phyloP scores from a whole-genome alignment of 345 rosid genomes.

The Euclidium syriacum region DNA sequence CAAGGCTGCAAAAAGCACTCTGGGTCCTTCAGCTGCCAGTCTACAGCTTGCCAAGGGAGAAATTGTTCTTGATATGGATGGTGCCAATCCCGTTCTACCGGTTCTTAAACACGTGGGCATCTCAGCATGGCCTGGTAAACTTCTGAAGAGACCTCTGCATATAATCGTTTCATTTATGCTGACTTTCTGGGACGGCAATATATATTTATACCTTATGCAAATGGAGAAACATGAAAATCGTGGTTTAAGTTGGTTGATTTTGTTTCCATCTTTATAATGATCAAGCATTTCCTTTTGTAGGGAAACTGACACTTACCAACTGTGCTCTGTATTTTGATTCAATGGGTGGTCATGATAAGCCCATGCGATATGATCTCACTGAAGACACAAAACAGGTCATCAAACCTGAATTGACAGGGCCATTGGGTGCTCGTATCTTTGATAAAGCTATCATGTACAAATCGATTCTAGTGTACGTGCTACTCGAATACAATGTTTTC shows the following conservation, averaged over 20 bases:
- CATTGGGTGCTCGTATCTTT: constrained; percentile 91
- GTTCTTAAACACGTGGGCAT: constrained; percentile 93
- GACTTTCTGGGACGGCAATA: neutral
- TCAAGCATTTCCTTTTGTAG: constrained; percentile 41
- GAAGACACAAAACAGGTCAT: constrained; percentile 75
- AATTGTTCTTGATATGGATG: constrained; percentile 77
- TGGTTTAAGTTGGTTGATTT: constrained; percentile 8
- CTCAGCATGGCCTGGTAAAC: constrained; percentile 93
- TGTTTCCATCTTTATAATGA: constrained; percentile 16
- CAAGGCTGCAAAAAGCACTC: constrained; percentile 50
- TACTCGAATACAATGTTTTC: neutral
- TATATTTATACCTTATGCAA: neutral
- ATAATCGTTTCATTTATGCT: neutral
- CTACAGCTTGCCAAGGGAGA: constrained; percentile 84
- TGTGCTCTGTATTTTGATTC: constrained; percentile 81
- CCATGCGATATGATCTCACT: constrained; percentile 75
- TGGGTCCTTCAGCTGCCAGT: constrained; percentile 50
- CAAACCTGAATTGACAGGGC: constrained; percentile 90
- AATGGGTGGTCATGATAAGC: constrained; percentile 86
- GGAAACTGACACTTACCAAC: constrained; percentile 82
- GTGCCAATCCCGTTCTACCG: constrained; percentile 80
- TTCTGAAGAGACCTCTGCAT: constrained; percentile 20
- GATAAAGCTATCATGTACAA: constrained; percentile 97
- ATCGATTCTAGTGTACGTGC: constrained; percentile 60
- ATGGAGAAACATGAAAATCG: neutral